Evolutionary conservation across 192 early-diverging fungal genomes (phyloP), one percentile per base, ranked within the genome.

Genomic region (Funneliformis geosporum): DNA sequence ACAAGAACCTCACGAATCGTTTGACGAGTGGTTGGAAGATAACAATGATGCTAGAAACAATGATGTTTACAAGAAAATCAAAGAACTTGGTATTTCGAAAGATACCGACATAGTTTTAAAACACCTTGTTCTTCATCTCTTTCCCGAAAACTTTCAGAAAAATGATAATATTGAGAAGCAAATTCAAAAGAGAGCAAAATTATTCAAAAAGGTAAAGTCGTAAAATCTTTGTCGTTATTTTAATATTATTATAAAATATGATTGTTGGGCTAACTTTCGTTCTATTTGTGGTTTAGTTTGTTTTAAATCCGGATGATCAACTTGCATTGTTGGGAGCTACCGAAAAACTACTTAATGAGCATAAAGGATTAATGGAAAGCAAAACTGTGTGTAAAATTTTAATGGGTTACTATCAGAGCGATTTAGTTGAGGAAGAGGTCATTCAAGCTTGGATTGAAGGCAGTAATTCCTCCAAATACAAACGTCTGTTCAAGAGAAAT

Each of bases 361-460:
- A 79, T 82, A 85, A 80, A 71, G 90, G 87, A 73, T 80, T 79
- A 73, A 82, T 91, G 68, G 82, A 92, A 64, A 84, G 85, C 60
- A 95, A 93, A 88, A 88, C 88, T 87, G 94, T 18, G 81, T 89
- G 65, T 25, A 42, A 1, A 14, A 92, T 97, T 76, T 85, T 99
- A 80, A 96, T 94, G 93, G 90, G 89, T 8, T 88, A 98, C 62
- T 98, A 96, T 82, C 92, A 98, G 78, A 89, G 89, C 68, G 97
- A 99, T 74, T 87, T 98, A 60, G 82, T 98, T 75, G 95, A 96
- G 28, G 98, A 98, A 88, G 95, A 97, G 16, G 91, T 92, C 8
- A 91, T 96, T 75, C 72, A 93, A 33, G 91, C 92, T 76, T 99
- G 98, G 98, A 93, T 91, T 70, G 95, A 95, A 82, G 97, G 97